Conservation (phyloP, 495 filamentous ascomycete genomes). For the Trichoderma asperelloides region DNA sequence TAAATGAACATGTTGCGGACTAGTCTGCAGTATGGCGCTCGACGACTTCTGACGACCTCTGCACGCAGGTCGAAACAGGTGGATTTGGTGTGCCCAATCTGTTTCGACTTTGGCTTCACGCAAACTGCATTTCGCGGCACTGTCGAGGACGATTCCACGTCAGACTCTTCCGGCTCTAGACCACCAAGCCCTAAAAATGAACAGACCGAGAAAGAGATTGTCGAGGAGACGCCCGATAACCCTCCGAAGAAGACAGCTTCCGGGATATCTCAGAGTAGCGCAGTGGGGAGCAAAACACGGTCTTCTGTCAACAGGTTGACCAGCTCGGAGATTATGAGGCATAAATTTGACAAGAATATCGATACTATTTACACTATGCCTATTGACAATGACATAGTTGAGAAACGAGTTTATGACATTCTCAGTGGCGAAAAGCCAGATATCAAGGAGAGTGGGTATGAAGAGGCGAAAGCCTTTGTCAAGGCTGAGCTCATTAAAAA, state of each 20-base stretch:
- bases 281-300: neutral
- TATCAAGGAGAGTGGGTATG: neutral
- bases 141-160: neutral
- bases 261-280: neutral
- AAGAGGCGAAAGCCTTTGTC: neutral
- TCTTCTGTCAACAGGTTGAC: neutral
- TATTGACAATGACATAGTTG: neutral
- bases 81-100: neutral
- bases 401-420: neutral
- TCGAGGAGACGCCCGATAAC: neutral
- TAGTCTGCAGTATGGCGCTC: neutral
- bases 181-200: neutral
- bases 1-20: neutral
- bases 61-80: neutral
- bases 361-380: neutral
- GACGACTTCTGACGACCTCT: neutral
- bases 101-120: conserved; percentile 4
- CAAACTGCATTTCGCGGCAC: neutral
- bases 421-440: neutral
- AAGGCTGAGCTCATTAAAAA: neutral
- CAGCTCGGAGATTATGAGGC: neutral
- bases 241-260: neutral
- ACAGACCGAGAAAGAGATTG: neutral
- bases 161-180: neutral
- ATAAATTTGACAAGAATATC: neutral